Conservation (phyloP, 2,329 filamentous ascomycete species). For the Coleophoma crateriformis region DNA sequence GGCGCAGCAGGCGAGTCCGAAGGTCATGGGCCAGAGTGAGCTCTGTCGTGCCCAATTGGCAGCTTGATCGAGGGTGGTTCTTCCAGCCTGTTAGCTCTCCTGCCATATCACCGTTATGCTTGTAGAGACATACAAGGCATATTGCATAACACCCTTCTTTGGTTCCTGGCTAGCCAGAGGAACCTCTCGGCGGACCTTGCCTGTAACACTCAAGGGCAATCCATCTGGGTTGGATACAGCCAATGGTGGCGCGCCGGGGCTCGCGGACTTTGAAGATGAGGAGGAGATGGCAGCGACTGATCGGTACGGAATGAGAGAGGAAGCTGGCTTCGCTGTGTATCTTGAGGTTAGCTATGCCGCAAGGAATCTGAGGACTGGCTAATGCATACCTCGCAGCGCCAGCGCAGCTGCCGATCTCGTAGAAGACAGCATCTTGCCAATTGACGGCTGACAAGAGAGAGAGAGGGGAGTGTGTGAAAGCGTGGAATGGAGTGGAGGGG, state of each 20-base stretch:
- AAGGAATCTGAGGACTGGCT: not conserved
- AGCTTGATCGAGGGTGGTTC: slow-evolving; percentile 72
- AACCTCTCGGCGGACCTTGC: slow-evolving; percentile 60
- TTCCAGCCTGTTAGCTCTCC: slow-evolving; percentile 25
- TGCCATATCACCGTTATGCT: too few relatives aligned
- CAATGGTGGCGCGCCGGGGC: slow-evolving; percentile 46
- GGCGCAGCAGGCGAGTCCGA: slow-evolving; percentile 83
- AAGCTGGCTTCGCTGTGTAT: slow-evolving; percentile 57
- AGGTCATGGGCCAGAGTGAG: slow-evolving; percentile 85
- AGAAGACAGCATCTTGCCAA: slow-evolving; percentile 33
- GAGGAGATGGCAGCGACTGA: slow-evolving; percentile 60
- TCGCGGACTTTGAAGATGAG: slow-evolving; percentile 58
- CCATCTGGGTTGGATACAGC: slow-evolving; percentile 47
- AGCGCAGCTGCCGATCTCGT: slow-evolving; percentile 35
- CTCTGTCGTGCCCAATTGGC: slow-evolving; percentile 81
- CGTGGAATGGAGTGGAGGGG: slow-evolving; percentile 12
- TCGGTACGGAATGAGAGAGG: slow-evolving; percentile 58
- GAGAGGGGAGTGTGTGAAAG: slow-evolving; percentile 11
- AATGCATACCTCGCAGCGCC: slow-evolving; percentile 34
- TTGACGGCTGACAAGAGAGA: slow-evolving; percentile 14
- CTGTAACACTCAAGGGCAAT: slow-evolving; percentile 42
- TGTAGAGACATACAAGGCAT: slow-evolving; percentile 65
- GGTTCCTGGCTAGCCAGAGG: slow-evolving; percentile 72
- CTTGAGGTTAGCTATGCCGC: slow-evolving; percentile 18
- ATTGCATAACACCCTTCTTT: slow-evolving; percentile 78